Evolutionary conservation across 441 rosid species (phyloP).

Genomic region (Gossypium gossypioides): DNA sequence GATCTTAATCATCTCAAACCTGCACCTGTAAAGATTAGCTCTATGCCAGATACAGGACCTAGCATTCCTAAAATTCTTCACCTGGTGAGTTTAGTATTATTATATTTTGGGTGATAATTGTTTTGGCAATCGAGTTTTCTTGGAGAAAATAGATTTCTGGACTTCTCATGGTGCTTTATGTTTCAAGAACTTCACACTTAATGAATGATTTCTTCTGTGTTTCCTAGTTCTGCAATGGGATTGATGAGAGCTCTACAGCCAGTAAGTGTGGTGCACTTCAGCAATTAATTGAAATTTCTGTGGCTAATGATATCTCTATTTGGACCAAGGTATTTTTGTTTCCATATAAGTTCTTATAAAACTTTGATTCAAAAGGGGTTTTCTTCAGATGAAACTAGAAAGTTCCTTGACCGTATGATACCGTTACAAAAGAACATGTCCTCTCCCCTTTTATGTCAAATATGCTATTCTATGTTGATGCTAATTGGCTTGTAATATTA

Average conservation of each 20-base stretch:
- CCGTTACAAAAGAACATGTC: background rate
- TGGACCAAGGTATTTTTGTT: conserved; percentile 59
- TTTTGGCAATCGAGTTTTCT: background rate
- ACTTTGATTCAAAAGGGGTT: background rate
- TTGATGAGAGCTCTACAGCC: conserved; percentile 46
- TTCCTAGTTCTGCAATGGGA: conserved; percentile 58
- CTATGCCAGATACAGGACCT: conserved; percentile 46
- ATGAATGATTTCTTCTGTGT: conserved; percentile 11
- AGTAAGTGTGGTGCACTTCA: conserved; percentile 66
- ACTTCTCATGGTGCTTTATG: background rate
- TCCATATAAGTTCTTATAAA: background rate
- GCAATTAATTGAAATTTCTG: conserved; percentile 69
- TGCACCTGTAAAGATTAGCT: conserved; percentile 42
- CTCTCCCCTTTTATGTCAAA: background rate
- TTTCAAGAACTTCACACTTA: background rate
- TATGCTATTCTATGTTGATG: background rate
- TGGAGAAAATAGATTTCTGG: conserved; percentile 3
- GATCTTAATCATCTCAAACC: conserved; percentile 42
- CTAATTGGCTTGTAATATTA: background rate
- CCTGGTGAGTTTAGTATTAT: conserved; percentile 47
- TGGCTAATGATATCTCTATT: conserved; percentile 56
- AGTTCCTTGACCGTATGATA: background rate
- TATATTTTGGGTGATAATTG: background rate
- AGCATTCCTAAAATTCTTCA: conserved; percentile 96
- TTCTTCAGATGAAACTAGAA: background rate